Evolutionary conservation across 495 filamentous ascomycete genomes (phyloP).

Genomic region (Penicillium longicatenatum): DNA sequence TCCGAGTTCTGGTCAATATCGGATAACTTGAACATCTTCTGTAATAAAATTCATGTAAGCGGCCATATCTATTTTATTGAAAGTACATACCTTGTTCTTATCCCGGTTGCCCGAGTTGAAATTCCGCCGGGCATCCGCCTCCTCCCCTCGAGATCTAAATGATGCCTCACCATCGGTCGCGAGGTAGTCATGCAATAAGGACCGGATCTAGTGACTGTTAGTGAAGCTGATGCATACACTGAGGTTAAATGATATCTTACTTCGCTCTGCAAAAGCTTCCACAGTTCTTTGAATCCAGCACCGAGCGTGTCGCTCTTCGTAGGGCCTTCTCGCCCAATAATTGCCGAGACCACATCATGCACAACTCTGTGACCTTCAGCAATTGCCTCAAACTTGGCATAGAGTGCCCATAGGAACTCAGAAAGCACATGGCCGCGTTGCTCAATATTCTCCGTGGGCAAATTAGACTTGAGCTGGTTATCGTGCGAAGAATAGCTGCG

Average conservation of each 20-base stretch:
- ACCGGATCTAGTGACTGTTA: constrained; percentile 63
- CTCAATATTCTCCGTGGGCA: constrained; percentile 66
- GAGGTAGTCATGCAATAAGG: constrained; percentile 92
- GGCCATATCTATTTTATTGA: neutral
- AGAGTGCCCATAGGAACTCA: constrained; percentile 88
- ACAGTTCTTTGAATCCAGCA: constrained; percentile 86
- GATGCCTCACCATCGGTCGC: constrained; percentile 81
- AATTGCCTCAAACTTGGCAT: constrained; percentile 95
- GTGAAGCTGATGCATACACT: no score
- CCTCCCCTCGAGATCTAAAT: constrained; percentile 48
- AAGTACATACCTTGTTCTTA: constrained; percentile 56
- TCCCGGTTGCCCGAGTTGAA: constrained; percentile 65
- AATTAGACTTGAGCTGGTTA: constrained; percentile 46
- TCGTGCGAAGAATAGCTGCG: constrained; percentile 56
- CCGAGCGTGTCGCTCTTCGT: constrained; percentile 57
- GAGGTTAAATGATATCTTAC: constrained; percentile 46
- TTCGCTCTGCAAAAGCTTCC: constrained; percentile 87
- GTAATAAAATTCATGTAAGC: constrained; percentile 24
- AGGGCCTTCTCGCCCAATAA: constrained; percentile 74
- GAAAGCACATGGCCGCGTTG: constrained; percentile 79
- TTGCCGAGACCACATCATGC: constrained; percentile 83
- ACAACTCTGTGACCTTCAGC: constrained; percentile 93
- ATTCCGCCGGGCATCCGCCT: constrained; percentile 55
- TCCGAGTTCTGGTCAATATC: constrained; percentile 78
- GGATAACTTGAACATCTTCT: constrained; percentile 86